These are phyloP conservation scores for Cavenderia fasciculata DNA, from an alignment of 78 protist species.

Conservation along the genomic window DNA sequence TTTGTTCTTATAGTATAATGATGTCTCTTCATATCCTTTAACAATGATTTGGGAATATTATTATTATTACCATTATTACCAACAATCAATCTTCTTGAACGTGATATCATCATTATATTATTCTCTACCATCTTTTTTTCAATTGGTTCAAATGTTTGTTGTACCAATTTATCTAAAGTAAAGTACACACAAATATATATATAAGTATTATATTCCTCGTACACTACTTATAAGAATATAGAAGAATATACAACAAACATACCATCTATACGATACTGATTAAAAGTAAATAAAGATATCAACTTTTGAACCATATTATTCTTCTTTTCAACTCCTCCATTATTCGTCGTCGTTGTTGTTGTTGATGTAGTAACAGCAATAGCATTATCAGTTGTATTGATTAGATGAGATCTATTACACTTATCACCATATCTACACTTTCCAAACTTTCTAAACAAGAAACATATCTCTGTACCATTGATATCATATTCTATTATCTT, in stretches of 20 bases:
- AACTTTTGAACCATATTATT: neutral
- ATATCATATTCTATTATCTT: slow-evolving; percentile 38
- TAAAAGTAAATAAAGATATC: neutral
- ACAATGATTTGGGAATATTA: neutral
- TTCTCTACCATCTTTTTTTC: neutral
- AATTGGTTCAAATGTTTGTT: neutral
- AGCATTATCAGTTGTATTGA: neutral
- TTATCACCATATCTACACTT: slow-evolving; percentile 62
- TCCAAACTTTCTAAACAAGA: slow-evolving; percentile 42
- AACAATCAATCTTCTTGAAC: neutral
- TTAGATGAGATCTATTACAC: slow-evolving; percentile 27
- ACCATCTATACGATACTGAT: too few species aligned
- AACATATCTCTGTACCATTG: slow-evolving; percentile 55
- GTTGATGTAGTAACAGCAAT: neutral
- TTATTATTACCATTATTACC: neutral
- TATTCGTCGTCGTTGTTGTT: neutral
- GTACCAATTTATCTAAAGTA: too few species aligned
- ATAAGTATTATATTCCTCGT: neutral
- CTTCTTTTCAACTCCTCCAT: neutral
- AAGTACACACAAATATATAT: neutral
- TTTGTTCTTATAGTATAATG: slow-evolving; percentile 8
- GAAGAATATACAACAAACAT: too few species aligned
- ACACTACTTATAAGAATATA: too few species aligned
- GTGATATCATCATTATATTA: neutral
- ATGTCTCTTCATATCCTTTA: slow-evolving; percentile 3